Conservation (phyloP, 1,284 basidiomycete species). For the Heterobasidion parviporum region DNA sequence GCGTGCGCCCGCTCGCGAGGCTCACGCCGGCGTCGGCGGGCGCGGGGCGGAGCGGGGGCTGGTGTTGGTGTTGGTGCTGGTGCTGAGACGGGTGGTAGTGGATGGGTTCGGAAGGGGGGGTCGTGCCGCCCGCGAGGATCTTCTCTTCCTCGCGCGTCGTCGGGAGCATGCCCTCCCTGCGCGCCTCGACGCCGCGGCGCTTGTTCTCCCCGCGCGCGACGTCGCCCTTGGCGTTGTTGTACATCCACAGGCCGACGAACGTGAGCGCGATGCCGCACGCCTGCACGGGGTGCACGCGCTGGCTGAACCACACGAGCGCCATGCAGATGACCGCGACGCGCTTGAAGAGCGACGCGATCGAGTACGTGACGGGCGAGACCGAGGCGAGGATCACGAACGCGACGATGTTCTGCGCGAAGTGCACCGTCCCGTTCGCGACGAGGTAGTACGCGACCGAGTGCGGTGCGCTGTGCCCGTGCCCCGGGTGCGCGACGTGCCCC, state of each 20-base stretch:
- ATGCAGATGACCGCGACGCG: slow-evolving; percentile 97
- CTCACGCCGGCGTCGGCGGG: not conserved
- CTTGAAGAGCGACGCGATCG: slow-evolving; percentile 96
- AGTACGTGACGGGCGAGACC: slow-evolving; percentile 97
- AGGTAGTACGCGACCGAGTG: slow-evolving; percentile 71
- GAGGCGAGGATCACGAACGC: slow-evolving; percentile 94
- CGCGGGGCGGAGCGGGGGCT: not conserved
- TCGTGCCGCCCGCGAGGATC: not conserved
- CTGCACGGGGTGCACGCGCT: slow-evolving; percentile 80
- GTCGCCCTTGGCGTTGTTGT: slow-evolving; percentile 89
- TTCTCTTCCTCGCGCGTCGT: slow-evolving; percentile 40
- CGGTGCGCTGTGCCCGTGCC: slow-evolving; percentile 35
- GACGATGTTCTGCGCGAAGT: slow-evolving; percentile 96
- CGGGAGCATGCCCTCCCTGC: slow-evolving; percentile 65
- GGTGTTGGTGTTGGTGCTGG: not conserved
- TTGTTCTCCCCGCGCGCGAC: slow-evolving; percentile 91
- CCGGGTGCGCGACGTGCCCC: slow-evolving; percentile 38
- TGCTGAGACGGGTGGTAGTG: not conserved
- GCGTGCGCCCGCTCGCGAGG: slow-evolving; percentile 9
- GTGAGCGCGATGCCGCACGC: slow-evolving; percentile 85
- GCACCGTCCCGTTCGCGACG: slow-evolving; percentile 88
- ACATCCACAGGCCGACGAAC: slow-evolving; percentile 90
- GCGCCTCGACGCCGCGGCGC: slow-evolving; percentile 78
- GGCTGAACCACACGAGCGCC: slow-evolving; percentile 95
- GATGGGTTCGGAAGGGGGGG: not conserved